Evolutionary conservation across 1,284 basidiomycete genomes (phyloP).

Genomic region (Coniophora puteana): DNA sequence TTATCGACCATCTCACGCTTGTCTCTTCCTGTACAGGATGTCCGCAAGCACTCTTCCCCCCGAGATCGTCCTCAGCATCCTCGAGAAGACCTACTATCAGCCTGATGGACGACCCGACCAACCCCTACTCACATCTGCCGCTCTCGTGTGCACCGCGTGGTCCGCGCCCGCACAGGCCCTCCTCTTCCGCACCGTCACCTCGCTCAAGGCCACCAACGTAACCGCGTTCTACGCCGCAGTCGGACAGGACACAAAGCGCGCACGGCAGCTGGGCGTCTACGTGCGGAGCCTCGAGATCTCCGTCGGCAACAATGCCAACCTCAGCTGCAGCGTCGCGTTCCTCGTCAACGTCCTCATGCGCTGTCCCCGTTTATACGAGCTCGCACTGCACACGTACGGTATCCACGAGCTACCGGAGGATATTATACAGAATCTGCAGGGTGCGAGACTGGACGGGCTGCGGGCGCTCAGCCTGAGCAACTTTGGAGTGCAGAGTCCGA

Average conservation of each 20-base stretch:
- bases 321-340: constrained; percentile 12
- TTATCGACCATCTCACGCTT: too few species aligned
- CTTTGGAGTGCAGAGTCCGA: constrained; percentile 40
- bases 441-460: constrained; percentile 20
- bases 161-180: constrained; percentile 35
- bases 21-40: too few species aligned
- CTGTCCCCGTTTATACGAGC: constrained; percentile 37
- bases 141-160: constrained; percentile 37
- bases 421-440: constrained; percentile 20
- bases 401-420: constrained; percentile 28
- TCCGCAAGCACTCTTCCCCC: too few species aligned
- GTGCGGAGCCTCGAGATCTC: constrained; percentile 22
- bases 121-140: constrained; percentile 27
- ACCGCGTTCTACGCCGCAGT: constrained; percentile 15
- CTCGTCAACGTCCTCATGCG: constrained; percentile 26
- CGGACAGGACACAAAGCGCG: constrained; percentile 11
- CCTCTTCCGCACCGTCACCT: constrained; percentile 32
- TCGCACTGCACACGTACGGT: constrained; percentile 24
- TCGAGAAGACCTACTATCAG: constrained; percentile 34
- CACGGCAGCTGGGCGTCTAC: constrained; percentile 5
- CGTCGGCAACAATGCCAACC: constrained; percentile 10
- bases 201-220: constrained; percentile 6
- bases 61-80: constrained; percentile 43
- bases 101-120: constrained; percentile 27
- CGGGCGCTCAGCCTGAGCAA: constrained; percentile 34